These are phyloP conservation scores for Aureobasidium sp. DNA, from an alignment of 2,329 filamentous ascomycete species.

Conservation along the genomic window DNA sequence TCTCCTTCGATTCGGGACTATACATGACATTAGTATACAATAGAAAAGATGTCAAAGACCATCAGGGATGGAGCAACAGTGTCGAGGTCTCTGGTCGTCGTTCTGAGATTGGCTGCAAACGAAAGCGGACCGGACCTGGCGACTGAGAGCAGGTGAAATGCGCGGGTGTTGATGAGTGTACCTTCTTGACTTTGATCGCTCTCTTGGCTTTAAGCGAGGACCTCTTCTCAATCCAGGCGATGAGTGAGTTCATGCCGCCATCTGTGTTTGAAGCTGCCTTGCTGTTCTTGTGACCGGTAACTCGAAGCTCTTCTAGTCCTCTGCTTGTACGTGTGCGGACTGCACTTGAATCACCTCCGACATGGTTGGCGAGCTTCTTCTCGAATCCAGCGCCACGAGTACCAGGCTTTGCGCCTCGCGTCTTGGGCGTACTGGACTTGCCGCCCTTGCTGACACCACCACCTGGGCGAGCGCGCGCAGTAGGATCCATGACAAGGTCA, in stretches of 20 bases:
- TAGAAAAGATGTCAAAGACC: constrained; percentile 10
- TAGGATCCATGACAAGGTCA: constrained; percentile 51
- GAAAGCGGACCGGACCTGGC: constrained; percentile 22
- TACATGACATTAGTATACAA: constrained; percentile 19
- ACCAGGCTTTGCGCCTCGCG: constrained; percentile 13
- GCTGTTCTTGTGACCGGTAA: constrained; percentile 34
- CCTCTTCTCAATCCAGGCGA: constrained; percentile 33
- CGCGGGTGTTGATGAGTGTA: constrained; percentile 18
- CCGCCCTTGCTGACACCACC: constrained; percentile 21
- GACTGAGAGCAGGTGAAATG: neutral
- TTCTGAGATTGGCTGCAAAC: constrained; percentile 22
- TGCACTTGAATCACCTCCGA: constrained; percentile 17
- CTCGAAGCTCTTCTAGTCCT: constrained; percentile 27
- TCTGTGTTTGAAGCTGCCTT: constrained; percentile 26
- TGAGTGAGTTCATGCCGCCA: constrained; percentile 28
- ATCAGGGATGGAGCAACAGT: constrained; percentile 9
- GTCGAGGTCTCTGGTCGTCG: constrained; percentile 22
- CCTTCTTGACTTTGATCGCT: constrained; percentile 30
- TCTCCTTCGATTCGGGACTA: constrained; percentile 28
- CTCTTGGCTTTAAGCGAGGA: constrained; percentile 24
- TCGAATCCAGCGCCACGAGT: constrained; percentile 14
- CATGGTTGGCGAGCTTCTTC: constrained; percentile 23
- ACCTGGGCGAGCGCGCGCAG: constrained; percentile 25
- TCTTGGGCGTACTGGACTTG: constrained; percentile 10
- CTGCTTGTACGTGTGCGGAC: constrained; percentile 17